These are phyloP conservation scores for Suhomyces panamericanus DNA, from an alignment of 1,139 yeast genomes.

Conservation along the genomic window DNA sequence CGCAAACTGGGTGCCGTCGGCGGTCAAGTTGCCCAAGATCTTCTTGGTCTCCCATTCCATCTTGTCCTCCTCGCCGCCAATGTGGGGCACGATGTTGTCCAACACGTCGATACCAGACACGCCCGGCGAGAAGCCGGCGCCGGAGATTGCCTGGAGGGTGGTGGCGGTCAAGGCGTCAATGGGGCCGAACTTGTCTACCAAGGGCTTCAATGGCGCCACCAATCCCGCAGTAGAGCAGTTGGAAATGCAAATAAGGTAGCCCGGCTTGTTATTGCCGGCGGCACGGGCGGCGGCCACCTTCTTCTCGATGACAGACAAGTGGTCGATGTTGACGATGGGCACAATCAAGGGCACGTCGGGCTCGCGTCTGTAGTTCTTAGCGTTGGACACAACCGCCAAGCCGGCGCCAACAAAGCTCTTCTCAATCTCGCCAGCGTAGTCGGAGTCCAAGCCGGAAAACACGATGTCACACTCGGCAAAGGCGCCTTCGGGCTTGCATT, in stretches of 20 bases:
- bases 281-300: slow-evolving; percentile 55
- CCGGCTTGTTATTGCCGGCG: slow-evolving; percentile 59
- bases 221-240: slow-evolving; percentile 98
- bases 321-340: slow-evolving; percentile 96
- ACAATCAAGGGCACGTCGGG: slow-evolving; percentile 89
- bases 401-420: slow-evolving; percentile 81
- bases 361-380: slow-evolving; percentile 91
- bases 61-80: slow-evolving; percentile 96
- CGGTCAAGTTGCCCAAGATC: slow-evolving; percentile 68
- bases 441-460: slow-evolving; percentile 92
- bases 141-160: slow-evolving; percentile 95
- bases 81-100: slow-evolving; percentile 92
- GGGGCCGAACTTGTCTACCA: slow-evolving; percentile 87
- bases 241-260: slow-evolving; percentile 90
- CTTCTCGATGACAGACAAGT: slow-evolving; percentile 70
- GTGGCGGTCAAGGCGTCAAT: slow-evolving; percentile 84
- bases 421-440: slow-evolving; percentile 91
- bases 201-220: slow-evolving; percentile 94
- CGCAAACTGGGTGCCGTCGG: slow-evolving; percentile 57
- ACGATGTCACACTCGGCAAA: slow-evolving; percentile 92
- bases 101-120: slow-evolving; percentile 92
- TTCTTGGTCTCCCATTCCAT: slow-evolving; percentile 98
- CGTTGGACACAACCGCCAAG: slow-evolving; percentile 83
- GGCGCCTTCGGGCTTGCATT: slow-evolving; percentile 68
- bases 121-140: slow-evolving; percentile 99